These are phyloP conservation scores for Phytophthora fragariae DNA, from an alignment of 352 stramenopile genomes.

Conservation along the genomic window DNA sequence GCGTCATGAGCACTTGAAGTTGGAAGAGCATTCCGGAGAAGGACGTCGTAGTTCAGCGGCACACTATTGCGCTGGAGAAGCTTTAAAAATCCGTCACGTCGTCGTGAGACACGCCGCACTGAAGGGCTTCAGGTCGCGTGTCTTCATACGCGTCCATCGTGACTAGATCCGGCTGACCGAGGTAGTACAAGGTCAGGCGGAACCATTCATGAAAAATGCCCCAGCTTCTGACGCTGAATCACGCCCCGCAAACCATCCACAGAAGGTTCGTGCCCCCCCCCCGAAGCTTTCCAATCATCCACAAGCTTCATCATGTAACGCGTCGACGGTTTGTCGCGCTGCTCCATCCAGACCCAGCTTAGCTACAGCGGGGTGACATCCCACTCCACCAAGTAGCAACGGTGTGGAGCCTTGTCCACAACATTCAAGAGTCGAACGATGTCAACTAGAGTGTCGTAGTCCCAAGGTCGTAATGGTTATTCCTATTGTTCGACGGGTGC, in stretches of 20 bases:
- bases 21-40: not conserved
- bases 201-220: slow-evolving; percentile 18
- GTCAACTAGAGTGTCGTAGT: not conserved
- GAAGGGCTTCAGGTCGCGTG: not conserved
- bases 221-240: not conserved
- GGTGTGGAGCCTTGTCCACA: not conserved
- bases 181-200: not conserved
- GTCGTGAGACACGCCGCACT: not conserved
- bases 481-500: no score
- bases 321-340: not conserved
- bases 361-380: not conserved
- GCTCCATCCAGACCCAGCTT: slow-evolving; percentile 21
- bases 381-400: slow-evolving; percentile 16
- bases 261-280: not conserved
- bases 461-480: slow-evolving; percentile 23
- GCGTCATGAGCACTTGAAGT: not conserved
- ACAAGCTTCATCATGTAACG: not conserved
- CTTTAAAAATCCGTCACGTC: slow-evolving; percentile 16
- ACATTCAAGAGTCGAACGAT: slow-evolving; percentile 3
- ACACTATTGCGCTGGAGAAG: slow-evolving; percentile 1
- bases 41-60: slow-evolving; percentile 1
- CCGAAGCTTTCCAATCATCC: not conserved
- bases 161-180: not conserved
- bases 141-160: slow-evolving; percentile 7
- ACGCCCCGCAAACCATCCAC: not conserved